Evolutionary conservation across 2,329 filamentous ascomycete species (phyloP).

Genomic region (Aspergillus alliaceus): DNA sequence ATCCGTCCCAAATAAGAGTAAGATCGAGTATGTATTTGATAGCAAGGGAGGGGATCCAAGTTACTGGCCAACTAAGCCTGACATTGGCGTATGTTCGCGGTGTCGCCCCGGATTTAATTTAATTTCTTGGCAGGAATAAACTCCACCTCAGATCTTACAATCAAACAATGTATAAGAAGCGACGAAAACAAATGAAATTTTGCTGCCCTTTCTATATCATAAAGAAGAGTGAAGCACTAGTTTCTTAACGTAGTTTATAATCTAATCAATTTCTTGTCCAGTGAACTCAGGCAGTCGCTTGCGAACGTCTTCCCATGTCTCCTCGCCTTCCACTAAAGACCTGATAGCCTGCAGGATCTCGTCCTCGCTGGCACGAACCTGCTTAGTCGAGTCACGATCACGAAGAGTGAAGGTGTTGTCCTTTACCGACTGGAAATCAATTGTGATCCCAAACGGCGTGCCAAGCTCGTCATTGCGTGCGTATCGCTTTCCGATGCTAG

Average conservation of each 20-base stretch:
- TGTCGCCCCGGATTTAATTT: background rate
- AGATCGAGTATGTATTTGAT: constrained; percentile 5
- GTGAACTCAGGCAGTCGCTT: constrained; percentile 81
- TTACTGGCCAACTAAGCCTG: background rate
- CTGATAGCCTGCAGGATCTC: constrained; percentile 75
- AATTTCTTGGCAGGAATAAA: background rate
- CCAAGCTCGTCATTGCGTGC: constrained; percentile 93
- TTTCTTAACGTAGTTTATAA: background rate
- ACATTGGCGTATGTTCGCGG: background rate
- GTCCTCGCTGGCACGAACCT: constrained; percentile 80
- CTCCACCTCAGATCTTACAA: background rate
- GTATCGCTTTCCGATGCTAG: constrained; percentile 93
- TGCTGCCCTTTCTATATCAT: no score
- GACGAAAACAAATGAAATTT: no score
- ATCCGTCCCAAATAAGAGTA: constrained; percentile 1
- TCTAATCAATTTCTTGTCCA: constrained; percentile 62
- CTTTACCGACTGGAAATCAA: constrained; percentile 93
- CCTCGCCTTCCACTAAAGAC: constrained; percentile 61
- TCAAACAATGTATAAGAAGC: background rate
- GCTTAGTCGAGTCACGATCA: constrained; percentile 86
- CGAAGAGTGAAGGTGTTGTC: constrained; percentile 83
- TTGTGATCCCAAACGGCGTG: constrained; percentile 88
- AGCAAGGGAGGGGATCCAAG: constrained; percentile 11
- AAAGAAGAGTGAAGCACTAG: no score
- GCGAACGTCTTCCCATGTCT: constrained; percentile 70